phyloP scores from a whole-genome alignment of 306 rosid species.

The Neltuma alba region DNA sequence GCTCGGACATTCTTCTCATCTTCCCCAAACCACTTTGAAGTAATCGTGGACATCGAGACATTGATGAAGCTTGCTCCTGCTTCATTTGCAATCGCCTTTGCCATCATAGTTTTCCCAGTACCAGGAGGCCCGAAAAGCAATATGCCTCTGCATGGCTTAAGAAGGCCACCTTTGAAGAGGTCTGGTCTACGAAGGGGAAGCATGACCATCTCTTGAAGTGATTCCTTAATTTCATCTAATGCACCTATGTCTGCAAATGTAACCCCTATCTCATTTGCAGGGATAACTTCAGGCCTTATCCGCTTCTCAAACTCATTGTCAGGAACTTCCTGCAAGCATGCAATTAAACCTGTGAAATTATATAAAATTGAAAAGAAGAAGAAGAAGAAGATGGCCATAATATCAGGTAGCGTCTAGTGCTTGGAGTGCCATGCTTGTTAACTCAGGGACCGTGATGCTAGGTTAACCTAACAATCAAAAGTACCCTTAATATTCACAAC shows the following conservation, averaged over 20 bases:
- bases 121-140: slow-evolving; percentile 78
- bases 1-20: slow-evolving; percentile 76
- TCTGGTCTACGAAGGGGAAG: slow-evolving; percentile 76
- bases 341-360: slow-evolving; percentile 12
- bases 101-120: slow-evolving; percentile 76
- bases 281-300: slow-evolving; percentile 65
- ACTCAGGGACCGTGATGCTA: neutral
- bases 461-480: neutral
- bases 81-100: slow-evolving; percentile 74
- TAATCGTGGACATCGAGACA: slow-evolving; percentile 71
- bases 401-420: neutral
- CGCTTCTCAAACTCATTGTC: slow-evolving; percentile 81
- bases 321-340: slow-evolving; percentile 58
- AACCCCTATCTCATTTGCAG: slow-evolving; percentile 67
- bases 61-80: slow-evolving; percentile 75
- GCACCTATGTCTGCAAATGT: slow-evolving; percentile 73
- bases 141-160: slow-evolving; percentile 76
- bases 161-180: slow-evolving; percentile 77
- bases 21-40: slow-evolving; percentile 80
- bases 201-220: slow-evolving; percentile 71
- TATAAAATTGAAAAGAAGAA: neutral
- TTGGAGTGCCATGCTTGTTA: neutral
- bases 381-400: too few relatives aligned
- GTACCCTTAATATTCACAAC: neutral
- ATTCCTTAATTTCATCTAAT: slow-evolving; percentile 60